A percentile compares a stretch with the other conserved stretches of the same genome.
Conservation (phyloP, 2,329 filamentous ascomycete genomes). For the Diplodia sapinea region DNA sequence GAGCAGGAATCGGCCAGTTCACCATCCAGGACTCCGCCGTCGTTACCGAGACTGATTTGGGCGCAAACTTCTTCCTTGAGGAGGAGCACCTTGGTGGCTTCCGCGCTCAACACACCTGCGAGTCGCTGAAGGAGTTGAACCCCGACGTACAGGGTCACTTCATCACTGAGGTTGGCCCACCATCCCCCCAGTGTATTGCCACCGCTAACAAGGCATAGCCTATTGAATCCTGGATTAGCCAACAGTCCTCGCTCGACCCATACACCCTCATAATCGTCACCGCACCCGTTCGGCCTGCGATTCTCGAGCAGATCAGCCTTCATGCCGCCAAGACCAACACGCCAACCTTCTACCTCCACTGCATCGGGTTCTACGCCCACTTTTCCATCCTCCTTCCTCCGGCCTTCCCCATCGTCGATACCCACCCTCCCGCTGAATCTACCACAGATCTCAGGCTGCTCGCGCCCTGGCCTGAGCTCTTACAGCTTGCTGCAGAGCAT, state of each 20-base stretch:
- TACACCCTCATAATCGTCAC: constrained; percentile 68
- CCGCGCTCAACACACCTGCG: constrained; percentile 77
- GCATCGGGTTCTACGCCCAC: constrained; percentile 88
- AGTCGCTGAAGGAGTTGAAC: constrained; percentile 84
- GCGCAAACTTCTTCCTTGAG: constrained; percentile 96
- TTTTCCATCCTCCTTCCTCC: constrained; percentile 79
- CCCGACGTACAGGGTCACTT: constrained; percentile 85
- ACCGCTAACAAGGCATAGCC: constrained; percentile 43
- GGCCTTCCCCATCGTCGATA: constrained; percentile 92
- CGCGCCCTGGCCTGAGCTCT: constrained; percentile 83
- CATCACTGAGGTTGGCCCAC: constrained; percentile 58
- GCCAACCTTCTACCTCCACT: constrained; percentile 82
- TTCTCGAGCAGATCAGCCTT: constrained; percentile 57
- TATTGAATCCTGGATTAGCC: constrained; percentile 52
- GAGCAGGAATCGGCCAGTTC: constrained; percentile 79
- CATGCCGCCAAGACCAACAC: constrained; percentile 64
- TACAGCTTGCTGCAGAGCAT: constrained; percentile 68
- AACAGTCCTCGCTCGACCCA: constrained; percentile 49
- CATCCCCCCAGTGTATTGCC: no score
- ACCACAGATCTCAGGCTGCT: constrained; percentile 85
- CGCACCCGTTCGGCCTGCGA: constrained; percentile 61
- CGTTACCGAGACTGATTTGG: constrained; percentile 83
- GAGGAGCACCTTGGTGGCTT: constrained; percentile 75
- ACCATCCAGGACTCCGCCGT: constrained; percentile 82
- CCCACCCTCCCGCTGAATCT: constrained; percentile 86